A percentile compares a stretch with the other conserved stretches of the same genome.
phyloP scores from a whole-genome alignment of 1,284 basidiomycete species.

The Puccinia horiana region DNA sequence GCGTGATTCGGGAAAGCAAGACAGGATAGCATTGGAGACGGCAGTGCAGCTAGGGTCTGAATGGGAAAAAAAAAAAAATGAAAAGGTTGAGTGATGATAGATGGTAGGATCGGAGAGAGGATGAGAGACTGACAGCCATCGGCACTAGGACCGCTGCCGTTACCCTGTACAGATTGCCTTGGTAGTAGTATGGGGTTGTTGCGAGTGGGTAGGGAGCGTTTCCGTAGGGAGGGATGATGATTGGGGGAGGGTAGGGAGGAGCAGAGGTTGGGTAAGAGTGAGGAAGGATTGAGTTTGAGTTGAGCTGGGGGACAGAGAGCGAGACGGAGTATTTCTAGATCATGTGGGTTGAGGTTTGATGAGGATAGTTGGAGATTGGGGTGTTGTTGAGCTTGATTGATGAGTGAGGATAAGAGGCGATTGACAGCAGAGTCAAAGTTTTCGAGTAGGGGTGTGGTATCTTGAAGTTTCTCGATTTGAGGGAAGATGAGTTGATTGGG shows the following conservation, averaged over 20 bases:
- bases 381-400: not conserved
- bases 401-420: not conserved
- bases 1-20: slow-evolving; percentile 37
- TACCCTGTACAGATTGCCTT: slow-evolving; percentile 25
- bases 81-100: not conserved
- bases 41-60: slow-evolving; percentile 43
- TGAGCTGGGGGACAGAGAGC: not conserved
- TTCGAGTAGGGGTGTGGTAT: not conserved
- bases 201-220: not conserved
- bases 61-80: not conserved
- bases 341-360: not conserved
- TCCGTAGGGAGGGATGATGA: not conserved
- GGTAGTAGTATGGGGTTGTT: not conserved
- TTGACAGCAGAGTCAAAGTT: not conserved
- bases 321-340: not conserved
- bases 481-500: not conserved
- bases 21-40: slow-evolving; percentile 40
- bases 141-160: slow-evolving; percentile 34
- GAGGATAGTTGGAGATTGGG: not conserved
- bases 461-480: not conserved
- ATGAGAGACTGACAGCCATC: slow-evolving; percentile 22
- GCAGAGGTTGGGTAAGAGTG: not conserved
- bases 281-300: not conserved
- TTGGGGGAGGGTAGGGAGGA: not conserved
- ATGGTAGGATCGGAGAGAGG: not conserved